phyloP scores from a whole-genome alignment of 352 stramenopile species.

The Globisporangium abappressorium region DNA sequence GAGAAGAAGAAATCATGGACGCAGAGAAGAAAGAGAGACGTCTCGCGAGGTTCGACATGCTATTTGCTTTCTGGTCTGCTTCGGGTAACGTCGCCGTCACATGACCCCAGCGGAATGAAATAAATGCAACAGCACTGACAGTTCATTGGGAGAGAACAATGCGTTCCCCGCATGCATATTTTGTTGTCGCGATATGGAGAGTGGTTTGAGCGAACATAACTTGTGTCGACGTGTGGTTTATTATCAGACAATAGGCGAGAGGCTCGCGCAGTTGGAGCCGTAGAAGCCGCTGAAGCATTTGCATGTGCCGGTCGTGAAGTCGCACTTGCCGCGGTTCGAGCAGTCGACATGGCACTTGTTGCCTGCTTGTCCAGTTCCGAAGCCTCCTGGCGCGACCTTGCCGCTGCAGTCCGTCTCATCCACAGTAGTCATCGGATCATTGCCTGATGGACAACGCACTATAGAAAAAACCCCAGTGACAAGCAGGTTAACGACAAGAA shows the following conservation, averaged over 20 bases:
- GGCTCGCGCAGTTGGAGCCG: slow-evolving; percentile 73
- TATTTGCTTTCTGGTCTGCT: neutral
- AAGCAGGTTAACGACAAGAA: neutral
- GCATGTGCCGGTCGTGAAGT: slow-evolving; percentile 65
- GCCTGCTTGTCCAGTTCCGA: slow-evolving; percentile 31
- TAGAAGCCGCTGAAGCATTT: slow-evolving; percentile 74
- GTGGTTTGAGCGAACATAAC: neutral
- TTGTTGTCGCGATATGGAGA: neutral
- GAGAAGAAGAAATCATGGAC: neutral
- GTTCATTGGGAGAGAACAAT: neutral
- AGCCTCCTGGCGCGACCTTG: slow-evolving; percentile 35
- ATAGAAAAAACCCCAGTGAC: neutral
- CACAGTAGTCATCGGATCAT: slow-evolving; percentile 77
- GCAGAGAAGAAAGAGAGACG: neutral
- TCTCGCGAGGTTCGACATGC: slow-evolving; percentile 1
- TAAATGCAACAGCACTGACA: slow-evolving; percentile 1
- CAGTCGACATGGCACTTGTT: slow-evolving; percentile 80
- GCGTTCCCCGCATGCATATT: neutral
- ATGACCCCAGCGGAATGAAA: slow-evolving; percentile 1
- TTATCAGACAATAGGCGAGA: slow-evolving; percentile 41
- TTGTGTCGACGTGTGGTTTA: neutral
- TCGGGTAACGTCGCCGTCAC: slow-evolving; percentile 2
- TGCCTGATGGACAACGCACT: slow-evolving; percentile 83
- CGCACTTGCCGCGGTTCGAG: slow-evolving; percentile 72
- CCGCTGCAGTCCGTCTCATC: slow-evolving; percentile 87